These are phyloP conservation scores for Ascochyta fabae DNA, from an alignment of 2,329 filamentous ascomycete species.

Conservation along the genomic window DNA sequence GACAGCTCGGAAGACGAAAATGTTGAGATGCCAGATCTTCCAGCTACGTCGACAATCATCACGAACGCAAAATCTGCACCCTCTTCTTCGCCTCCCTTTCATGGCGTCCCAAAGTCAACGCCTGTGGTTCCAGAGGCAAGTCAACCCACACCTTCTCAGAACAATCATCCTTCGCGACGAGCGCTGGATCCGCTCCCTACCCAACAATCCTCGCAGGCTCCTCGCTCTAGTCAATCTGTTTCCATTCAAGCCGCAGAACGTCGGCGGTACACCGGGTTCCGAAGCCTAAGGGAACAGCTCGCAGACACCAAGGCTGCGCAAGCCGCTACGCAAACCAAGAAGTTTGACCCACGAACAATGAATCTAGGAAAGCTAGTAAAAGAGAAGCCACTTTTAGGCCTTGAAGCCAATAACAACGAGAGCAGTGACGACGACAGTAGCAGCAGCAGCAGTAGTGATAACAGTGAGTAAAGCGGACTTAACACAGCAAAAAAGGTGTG, in stretches of 20 bases:
- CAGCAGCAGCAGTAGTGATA: conserved; percentile 16
- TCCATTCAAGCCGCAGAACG: conserved; percentile 19
- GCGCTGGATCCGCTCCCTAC: conserved; percentile 18
- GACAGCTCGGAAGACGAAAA: conserved; percentile 22
- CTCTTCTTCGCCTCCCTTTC: conserved; percentile 22
- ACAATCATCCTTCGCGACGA: conserved; percentile 2
- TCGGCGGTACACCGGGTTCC: conserved; percentile 20
- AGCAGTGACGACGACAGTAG: conserved; percentile 20
- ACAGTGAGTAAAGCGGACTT: conserved; percentile 3
- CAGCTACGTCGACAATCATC: neutral
- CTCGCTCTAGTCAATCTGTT: conserved; percentile 17
- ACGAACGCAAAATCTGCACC: conserved; percentile 3
- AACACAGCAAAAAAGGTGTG: too few relatives aligned
- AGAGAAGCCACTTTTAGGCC: neutral
- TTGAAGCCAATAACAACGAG: conserved; percentile 7
- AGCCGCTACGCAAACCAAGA: conserved; percentile 8
- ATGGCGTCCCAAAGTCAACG: neutral
- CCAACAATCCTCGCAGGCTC: conserved; percentile 9
- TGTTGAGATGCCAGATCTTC: conserved; percentile 15
- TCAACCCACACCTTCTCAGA: conserved; percentile 11
- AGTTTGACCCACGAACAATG: conserved; percentile 21
- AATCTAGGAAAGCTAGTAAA: conserved; percentile 14
- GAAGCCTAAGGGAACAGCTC: conserved; percentile 20
- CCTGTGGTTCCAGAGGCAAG: conserved; percentile 14
- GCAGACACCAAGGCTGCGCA: conserved; percentile 18